These are phyloP conservation scores for Arabidopsis thaliana DNA, from an alignment of 345 rosid genomes.

Conservation along the genomic window TAIR10.1 NC_003070.9:20933501-20934000, in stretches of 20 bases:
- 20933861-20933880: slow-evolving; percentile 89
- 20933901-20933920: slow-evolving; percentile 78
- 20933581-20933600: neutral
- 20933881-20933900: slow-evolving; percentile 82
- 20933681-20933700: slow-evolving; percentile 79
- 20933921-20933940: slow-evolving; percentile 80
- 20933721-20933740: slow-evolving; percentile 97
- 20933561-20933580: neutral
- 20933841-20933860: slow-evolving; percentile 88
- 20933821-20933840: slow-evolving; percentile 59
- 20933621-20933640: slow-evolving; percentile 89
- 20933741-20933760: slow-evolving; percentile 94
- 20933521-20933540: slow-evolving; percentile 67
- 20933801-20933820: neutral
- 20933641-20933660: slow-evolving; percentile 89
- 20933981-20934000: slow-evolving; percentile 84
- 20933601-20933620: slow-evolving; percentile 54
- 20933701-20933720: slow-evolving; percentile 96
- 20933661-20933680: slow-evolving; percentile 83
- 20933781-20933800: neutral
- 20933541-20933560: neutral
- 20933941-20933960: slow-evolving; percentile 71
- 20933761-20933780: slow-evolving; percentile 19
- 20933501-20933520: slow-evolving; percentile 73
- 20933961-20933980: slow-evolving; percentile 83